Evolutionary conservation across 78 protist species (phyloP).

Genomic region (Polysphondylium violaceum): DNA sequence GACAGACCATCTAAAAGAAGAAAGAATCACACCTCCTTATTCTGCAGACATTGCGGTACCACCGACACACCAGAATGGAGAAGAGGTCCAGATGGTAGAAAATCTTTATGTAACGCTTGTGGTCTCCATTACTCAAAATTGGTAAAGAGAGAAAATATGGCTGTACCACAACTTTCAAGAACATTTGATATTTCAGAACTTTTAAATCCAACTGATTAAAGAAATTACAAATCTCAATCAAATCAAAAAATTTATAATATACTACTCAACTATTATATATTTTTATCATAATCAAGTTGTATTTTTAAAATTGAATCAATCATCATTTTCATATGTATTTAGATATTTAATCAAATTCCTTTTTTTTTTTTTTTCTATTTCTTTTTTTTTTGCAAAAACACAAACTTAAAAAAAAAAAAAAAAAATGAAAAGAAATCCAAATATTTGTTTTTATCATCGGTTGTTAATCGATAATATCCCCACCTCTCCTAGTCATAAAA

Average conservation of each 20-base stretch:
- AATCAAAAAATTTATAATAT: not conserved
- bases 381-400: not conserved
- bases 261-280: not conserved
- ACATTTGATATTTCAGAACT: slow-evolving; percentile 51
- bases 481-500: too few species aligned
- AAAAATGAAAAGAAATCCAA: not conserved
- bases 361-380: not conserved
- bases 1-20: slow-evolving; percentile 58
- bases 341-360: not conserved
- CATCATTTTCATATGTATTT: too few species aligned
- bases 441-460: not conserved
- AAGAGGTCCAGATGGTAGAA: slow-evolving; percentile 80
- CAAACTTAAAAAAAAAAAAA: slow-evolving; percentile 3
- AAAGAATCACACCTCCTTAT: slow-evolving; percentile 59
- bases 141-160: slow-evolving; percentile 63
- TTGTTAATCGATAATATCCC: too few species aligned
- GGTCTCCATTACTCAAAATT: slow-evolving; percentile 82
- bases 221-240: not conserved
- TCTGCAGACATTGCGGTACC: slow-evolving; percentile 82
- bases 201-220: slow-evolving; percentile 36
- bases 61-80: slow-evolving; percentile 84
- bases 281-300: not conserved
- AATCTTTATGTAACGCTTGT: slow-evolving; percentile 82
- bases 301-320: not conserved
- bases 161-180: slow-evolving; percentile 15